These are phyloP conservation scores for Pisolithus thermaeus DNA, from an alignment of 1,284 basidiomycete species.

Conservation along the genomic window DNA sequence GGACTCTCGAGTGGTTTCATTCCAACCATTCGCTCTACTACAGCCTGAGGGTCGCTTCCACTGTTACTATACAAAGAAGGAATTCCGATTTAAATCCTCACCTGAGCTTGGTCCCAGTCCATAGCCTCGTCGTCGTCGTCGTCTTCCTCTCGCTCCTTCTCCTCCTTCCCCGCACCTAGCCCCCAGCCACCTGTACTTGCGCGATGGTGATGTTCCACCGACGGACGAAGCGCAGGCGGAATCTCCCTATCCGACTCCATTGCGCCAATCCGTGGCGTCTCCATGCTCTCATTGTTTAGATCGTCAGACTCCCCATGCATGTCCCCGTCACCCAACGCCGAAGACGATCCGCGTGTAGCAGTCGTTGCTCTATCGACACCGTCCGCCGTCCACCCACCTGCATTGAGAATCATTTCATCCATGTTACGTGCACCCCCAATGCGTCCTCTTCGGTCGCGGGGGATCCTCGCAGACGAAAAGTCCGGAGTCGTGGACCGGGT, in stretches of 20 bases:
- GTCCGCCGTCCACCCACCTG: conserved; percentile 18
- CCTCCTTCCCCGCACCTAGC: conserved; percentile 50
- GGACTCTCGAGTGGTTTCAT: conserved; percentile 35
- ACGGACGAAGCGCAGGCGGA: conserved; percentile 12
- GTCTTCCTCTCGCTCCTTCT: conserved; percentile 29
- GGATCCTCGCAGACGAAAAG: conserved; percentile 64
- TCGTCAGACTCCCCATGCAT: conserved; percentile 23
- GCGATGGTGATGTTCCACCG: conserved; percentile 23
- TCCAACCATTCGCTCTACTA: conserved; percentile 61
- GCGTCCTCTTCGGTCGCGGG: conserved; percentile 70
- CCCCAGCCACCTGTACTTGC: conserved; percentile 62
- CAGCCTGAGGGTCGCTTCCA: conserved; percentile 36
- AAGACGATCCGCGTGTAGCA: conserved; percentile 2
- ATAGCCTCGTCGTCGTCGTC: conserved; percentile 41
- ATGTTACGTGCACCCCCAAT: conserved; percentile 44
- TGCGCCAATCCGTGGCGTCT: conserved; percentile 45
- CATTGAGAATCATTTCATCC: conserved; percentile 17
- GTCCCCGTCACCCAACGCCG: conserved; percentile 11
- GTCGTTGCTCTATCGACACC: neutral
- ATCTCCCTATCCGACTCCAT: conserved; percentile 20
- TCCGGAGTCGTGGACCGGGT: conserved; percentile 46
- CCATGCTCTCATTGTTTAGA: conserved; percentile 39
- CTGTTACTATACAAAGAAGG: neutral
- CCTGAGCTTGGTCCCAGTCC: conserved; percentile 66
- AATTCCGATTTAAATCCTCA: conserved; percentile 16